Conservation (phyloP, 805 yeast species). For the Ogataea siamensis region DNA sequence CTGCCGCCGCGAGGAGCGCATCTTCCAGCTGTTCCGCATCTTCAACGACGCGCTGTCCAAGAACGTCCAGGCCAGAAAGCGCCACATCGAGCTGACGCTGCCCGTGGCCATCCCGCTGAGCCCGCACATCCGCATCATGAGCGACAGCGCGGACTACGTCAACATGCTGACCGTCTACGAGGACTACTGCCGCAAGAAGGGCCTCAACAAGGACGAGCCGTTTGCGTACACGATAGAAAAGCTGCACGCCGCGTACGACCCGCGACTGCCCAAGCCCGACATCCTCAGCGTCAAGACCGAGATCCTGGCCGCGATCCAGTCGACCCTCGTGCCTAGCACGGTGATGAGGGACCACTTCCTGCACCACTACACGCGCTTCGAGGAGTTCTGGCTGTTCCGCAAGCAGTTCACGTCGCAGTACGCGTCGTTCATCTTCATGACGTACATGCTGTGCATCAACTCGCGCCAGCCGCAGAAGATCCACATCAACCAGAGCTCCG, state of each 20-base stretch:
- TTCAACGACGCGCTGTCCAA: conserved; percentile 77
- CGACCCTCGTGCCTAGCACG: conserved; percentile 79
- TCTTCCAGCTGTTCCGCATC: conserved; percentile 86
- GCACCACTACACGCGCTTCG: conserved; percentile 68
- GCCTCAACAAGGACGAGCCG: conserved; percentile 84
- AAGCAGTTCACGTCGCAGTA: conserved; percentile 93
- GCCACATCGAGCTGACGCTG: conserved; percentile 79
- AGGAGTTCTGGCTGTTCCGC: conserved; percentile 96
- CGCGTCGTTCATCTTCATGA: conserved; percentile 88
- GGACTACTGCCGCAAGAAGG: conserved; percentile 70
- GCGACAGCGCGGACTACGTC: conserved; percentile 73
- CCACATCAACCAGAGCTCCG: conserved; percentile 74
- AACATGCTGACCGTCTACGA: conserved; percentile 85
- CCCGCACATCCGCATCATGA: conserved; percentile 88
- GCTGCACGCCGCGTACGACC: conserved; percentile 89
- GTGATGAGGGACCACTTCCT: conserved; percentile 78
- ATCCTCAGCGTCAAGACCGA: conserved; percentile 85
- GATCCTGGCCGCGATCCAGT: conserved; percentile 85
- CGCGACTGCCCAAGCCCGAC: conserved; percentile 91
- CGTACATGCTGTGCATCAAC: conserved; percentile 92
- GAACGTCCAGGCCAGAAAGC: conserved; percentile 83
- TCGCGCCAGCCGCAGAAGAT: conserved; percentile 93
- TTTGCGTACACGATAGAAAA: conserved; percentile 82
- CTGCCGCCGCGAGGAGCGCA: conserved; percentile 92
- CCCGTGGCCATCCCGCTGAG: conserved; percentile 93